Percentiles rank a stretch among this genome's conserved stretches.
Conservation (phyloP, 1,284 basidiomycete genomes). For the Leccinum pachyderme region DNA sequence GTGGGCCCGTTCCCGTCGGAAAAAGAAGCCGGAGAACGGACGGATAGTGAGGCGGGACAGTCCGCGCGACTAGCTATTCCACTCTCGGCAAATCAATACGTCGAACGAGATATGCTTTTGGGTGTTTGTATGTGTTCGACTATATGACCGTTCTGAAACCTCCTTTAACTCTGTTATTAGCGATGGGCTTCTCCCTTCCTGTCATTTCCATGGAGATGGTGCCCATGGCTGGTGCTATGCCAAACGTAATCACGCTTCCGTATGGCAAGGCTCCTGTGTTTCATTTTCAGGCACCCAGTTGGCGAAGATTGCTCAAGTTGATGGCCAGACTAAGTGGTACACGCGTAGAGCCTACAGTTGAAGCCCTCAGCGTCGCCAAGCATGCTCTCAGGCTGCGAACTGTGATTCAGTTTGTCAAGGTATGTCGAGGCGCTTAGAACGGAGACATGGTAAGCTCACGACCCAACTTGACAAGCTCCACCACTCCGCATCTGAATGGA, state of each 20-base stretch:
- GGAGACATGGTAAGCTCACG: slow-evolving; percentile 1
- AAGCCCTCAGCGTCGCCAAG: slow-evolving; percentile 58
- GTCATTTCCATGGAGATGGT: slow-evolving; percentile 45
- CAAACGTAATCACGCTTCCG: slow-evolving; percentile 68
- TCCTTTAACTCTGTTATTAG: slow-evolving; percentile 34
- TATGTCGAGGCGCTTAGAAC: slow-evolving; percentile 25
- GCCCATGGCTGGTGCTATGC: slow-evolving; percentile 55
- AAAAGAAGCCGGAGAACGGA: slow-evolving; percentile 22
- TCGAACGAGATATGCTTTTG: slow-evolving; percentile 57
- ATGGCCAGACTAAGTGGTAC: slow-evolving; percentile 70
- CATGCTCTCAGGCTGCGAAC: slow-evolving; percentile 61
- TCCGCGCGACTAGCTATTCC: slow-evolving; percentile 19
- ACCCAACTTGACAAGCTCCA: slow-evolving; percentile 45
- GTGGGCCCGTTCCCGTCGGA: slow-evolving; percentile 14
- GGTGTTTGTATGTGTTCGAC: slow-evolving; percentile 62
- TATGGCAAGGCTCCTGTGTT: slow-evolving; percentile 65
- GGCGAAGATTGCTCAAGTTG: slow-evolving; percentile 68
- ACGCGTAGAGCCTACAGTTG: slow-evolving; percentile 65
- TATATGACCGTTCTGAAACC: neutral
- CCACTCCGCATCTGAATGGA: slow-evolving; percentile 59
- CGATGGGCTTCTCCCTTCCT: slow-evolving; percentile 64
- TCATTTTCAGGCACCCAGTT: slow-evolving; percentile 68
- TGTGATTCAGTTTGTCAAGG: slow-evolving; percentile 75
- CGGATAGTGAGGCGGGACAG: slow-evolving; percentile 16
- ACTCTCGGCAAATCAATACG: slow-evolving; percentile 51